phyloP scores from a whole-genome alignment of 495 filamentous ascomycete genomes.

The Saxophila tyrrhenica region DNA sequence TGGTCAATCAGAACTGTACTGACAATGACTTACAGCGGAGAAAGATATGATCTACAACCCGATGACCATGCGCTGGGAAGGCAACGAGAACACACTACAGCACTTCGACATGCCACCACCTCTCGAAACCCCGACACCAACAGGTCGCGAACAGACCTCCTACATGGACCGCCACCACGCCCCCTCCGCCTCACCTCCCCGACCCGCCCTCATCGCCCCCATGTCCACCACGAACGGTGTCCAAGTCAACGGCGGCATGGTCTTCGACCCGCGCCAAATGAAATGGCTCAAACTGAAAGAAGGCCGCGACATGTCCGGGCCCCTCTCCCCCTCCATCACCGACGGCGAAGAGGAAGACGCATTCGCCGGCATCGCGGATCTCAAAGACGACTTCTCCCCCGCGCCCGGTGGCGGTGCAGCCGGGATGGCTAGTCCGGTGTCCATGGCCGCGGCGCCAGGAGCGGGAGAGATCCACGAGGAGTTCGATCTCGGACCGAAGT shows the following conservation, averaged over 20 bases:
- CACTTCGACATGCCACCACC: constrained; percentile 50
- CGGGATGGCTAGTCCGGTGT: constrained; percentile 19
- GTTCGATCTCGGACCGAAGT: constrained; percentile 94
- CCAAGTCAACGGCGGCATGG: constrained; percentile 88
- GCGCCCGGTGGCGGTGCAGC: constrained; percentile 7
- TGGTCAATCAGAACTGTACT: neutral
- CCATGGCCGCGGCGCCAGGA: constrained; percentile 10
- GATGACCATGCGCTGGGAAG: constrained; percentile 75
- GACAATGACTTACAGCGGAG: constrained; percentile 44
- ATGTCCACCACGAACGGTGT: constrained; percentile 67
- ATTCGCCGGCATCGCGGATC: constrained; percentile 62
- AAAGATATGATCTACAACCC: constrained; percentile 97
- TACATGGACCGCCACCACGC: constrained; percentile 11
- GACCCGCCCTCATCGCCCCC: constrained; percentile 87
- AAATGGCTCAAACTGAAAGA: constrained; percentile 64
- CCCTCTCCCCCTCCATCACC: constrained; percentile 21
- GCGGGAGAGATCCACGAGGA: constrained; percentile 49
- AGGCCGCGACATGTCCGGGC: constrained; percentile 12
- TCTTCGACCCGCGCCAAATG: constrained; percentile 94
- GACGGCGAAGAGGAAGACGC: constrained; percentile 54
- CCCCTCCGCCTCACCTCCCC: constrained; percentile 45
- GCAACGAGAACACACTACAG: constrained; percentile 74
- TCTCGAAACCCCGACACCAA: constrained; percentile 20
- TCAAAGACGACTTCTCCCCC: constrained; percentile 50
- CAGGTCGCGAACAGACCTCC: constrained; percentile 10